These are phyloP conservation scores for Cutaneotrichosporon sp. DNA, from an alignment of 1,284 basidiomycete genomes.

Conservation along the genomic window DNA sequence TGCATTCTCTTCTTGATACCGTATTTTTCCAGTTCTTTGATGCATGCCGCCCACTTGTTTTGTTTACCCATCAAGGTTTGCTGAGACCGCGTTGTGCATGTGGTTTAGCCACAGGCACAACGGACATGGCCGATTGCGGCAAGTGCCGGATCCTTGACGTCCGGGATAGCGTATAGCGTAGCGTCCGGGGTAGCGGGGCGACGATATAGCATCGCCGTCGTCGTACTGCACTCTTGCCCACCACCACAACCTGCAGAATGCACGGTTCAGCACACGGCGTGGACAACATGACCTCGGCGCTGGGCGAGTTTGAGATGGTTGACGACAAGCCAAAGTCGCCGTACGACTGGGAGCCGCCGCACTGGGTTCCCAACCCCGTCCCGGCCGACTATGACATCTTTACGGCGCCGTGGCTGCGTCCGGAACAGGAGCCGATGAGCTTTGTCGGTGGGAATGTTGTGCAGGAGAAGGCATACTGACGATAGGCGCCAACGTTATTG, in stretches of 20 bases:
- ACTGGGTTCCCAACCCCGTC: constrained; percentile 30
- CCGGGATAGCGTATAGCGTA: background rate
- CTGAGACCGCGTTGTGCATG: too few relatives aligned
- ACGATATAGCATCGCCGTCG: background rate
- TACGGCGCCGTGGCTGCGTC: constrained; percentile 27
- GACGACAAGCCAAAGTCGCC: constrained; percentile 14
- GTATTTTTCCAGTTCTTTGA: too few relatives aligned
- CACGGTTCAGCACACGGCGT: background rate
- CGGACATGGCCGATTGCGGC: background rate
- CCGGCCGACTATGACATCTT: constrained; percentile 24
- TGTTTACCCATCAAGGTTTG: too few relatives aligned
- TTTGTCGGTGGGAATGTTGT: constrained; percentile 22
- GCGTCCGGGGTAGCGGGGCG: too few relatives aligned
- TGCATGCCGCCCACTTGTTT: too few relatives aligned
- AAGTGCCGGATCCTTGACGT: background rate
- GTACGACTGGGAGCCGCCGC: constrained; percentile 27
- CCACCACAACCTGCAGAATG: background rate
- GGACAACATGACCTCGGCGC: background rate
- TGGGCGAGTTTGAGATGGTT: constrained; percentile 26
- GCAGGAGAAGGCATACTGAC: background rate
- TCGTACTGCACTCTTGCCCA: background rate
- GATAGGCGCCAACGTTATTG: constrained; percentile 25
- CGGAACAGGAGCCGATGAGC: constrained; percentile 26
- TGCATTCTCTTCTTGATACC: too few relatives aligned
- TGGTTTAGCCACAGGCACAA: too few relatives aligned